Evolutionary conservation across 192 early-diverging fungal genomes (phyloP), one percentile per base, ranked within the genome.

Genomic region (Backusella liffmaniae): DNA sequence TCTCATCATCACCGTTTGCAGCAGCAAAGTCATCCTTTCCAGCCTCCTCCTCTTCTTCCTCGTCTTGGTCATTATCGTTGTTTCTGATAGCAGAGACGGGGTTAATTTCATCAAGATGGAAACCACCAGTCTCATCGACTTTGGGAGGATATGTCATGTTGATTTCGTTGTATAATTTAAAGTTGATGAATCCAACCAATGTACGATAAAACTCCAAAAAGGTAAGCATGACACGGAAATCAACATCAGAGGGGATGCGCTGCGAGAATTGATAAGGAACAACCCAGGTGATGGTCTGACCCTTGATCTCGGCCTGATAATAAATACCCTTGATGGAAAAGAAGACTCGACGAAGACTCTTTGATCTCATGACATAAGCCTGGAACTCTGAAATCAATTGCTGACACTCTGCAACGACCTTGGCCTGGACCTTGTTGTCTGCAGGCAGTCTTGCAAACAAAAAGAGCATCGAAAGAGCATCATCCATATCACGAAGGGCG

Each of bases 281-380:
- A 59, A 99, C 87, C 98, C 98, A 99, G 36, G 92, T 97, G 36
- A 99, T 86, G 67, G 88, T 90, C 80, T 96, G 93, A 39, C 98
- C 98, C 82, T 94, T 91, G 82, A 99, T 94, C 68, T 98, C 96
- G n/a, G 94, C 96, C 86, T 98, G 96, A 85, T 98, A 99, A 85
- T 99, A 99, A 82, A 99, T 98, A 66, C 98, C 98, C 87, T 99
- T 99, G 91, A 99, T 98, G 13, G 95, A 96, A 65, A 99, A 85
- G 82, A 99, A 99, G 32, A 92, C 90, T 82, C 96, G 96, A 70
- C 92, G 92, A 71, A 99, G 84, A 73, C 89, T 85, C 66, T 91
- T 87, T 44, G 92, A 86, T 62, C 91, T 85, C 74, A 97, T 88
- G 6, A 98, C 87, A 76, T 96, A 97, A 80, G 95, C 93, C 84